phyloP scores from a whole-genome alignment of 2,329 filamentous ascomycete genomes.

The Sporothrix pallida region DNA sequence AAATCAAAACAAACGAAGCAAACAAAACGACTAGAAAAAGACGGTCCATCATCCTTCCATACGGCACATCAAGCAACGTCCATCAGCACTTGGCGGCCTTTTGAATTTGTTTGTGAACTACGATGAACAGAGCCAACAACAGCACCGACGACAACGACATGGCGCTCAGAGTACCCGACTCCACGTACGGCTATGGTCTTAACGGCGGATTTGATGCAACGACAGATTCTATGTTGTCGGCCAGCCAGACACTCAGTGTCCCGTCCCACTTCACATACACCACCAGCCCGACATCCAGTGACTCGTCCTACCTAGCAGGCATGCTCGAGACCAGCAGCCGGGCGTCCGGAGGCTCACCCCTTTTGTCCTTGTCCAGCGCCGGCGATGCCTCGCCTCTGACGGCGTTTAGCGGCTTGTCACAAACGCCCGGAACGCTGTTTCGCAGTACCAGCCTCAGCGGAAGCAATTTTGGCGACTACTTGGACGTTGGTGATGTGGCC shows the following conservation, averaged over 20 bases:
- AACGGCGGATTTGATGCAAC: neutral
- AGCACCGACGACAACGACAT: neutral
- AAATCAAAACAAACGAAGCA: neutral
- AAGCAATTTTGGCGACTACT: constrained; percentile 21
- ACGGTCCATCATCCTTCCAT: neutral
- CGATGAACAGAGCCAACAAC: constrained; percentile 6
- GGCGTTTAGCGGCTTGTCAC: neutral
- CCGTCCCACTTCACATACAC: neutral
- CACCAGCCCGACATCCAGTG: constrained; percentile 19
- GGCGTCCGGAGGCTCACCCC: neutral
- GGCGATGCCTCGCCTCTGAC: constrained; percentile 5
- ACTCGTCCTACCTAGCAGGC: neutral
- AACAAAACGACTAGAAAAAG: neutral
- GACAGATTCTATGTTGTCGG: neutral
- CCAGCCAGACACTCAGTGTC: constrained; percentile 6
- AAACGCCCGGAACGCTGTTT: neutral
- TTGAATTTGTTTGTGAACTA: neutral
- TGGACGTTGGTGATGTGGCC: neutral
- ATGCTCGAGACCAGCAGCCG: constrained; percentile 13
- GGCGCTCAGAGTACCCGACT: neutral
- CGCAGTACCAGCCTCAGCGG: constrained; percentile 1
- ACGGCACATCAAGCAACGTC: neutral
- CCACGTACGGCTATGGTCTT: neutral
- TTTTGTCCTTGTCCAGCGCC: neutral
- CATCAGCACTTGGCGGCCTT: neutral